These are phyloP conservation scores for Starmerella geochares DNA, from an alignment of 805 yeast genomes.

Conservation along the genomic window DNA sequence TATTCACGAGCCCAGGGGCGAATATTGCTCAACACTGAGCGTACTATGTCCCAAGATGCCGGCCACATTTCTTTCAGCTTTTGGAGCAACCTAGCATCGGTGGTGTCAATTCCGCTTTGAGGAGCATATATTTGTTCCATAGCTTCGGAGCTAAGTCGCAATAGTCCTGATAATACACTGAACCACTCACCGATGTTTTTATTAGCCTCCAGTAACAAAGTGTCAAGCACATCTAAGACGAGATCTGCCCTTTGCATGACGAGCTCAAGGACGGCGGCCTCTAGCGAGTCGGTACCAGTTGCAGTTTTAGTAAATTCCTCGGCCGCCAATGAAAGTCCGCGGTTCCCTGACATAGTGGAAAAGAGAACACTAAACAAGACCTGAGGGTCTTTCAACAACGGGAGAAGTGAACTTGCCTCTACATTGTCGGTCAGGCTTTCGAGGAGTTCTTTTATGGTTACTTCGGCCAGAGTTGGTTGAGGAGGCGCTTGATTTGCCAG, in stretches of 20 bases:
- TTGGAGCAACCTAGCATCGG: neutral
- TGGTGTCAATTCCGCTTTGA: slow-evolving; percentile 19
- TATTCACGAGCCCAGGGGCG: slow-evolving; percentile 64
- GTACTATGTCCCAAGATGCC: slow-evolving; percentile 59
- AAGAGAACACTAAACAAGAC: slow-evolving; percentile 9
- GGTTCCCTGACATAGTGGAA: slow-evolving; percentile 11
- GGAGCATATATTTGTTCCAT: slow-evolving; percentile 17
- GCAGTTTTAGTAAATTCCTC: slow-evolving; percentile 15
- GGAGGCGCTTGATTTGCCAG: neutral
- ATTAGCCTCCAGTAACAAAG: slow-evolving; percentile 9
- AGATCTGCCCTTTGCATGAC: slow-evolving; percentile 5
- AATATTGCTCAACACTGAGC: slow-evolving; percentile 56
- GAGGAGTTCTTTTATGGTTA: slow-evolving; percentile 3
- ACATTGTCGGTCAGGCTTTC: slow-evolving; percentile 10
- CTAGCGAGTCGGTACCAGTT: slow-evolving; percentile 4
- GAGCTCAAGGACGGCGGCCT: neutral
- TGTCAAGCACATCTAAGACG: slow-evolving; percentile 2
- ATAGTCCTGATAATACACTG: slow-evolving; percentile 15
- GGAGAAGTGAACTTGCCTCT: neutral
- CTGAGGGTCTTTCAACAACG: neutral
- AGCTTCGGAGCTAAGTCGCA: slow-evolving; percentile 3
- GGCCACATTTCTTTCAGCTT: slow-evolving; percentile 46
- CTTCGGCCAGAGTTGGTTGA: neutral
- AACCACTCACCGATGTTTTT: slow-evolving; percentile 11
- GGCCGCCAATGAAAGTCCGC: slow-evolving; percentile 10